Evolutionary conservation across 306 rosid species (phyloP).

Genomic region (Medicago lupulina): DNA sequence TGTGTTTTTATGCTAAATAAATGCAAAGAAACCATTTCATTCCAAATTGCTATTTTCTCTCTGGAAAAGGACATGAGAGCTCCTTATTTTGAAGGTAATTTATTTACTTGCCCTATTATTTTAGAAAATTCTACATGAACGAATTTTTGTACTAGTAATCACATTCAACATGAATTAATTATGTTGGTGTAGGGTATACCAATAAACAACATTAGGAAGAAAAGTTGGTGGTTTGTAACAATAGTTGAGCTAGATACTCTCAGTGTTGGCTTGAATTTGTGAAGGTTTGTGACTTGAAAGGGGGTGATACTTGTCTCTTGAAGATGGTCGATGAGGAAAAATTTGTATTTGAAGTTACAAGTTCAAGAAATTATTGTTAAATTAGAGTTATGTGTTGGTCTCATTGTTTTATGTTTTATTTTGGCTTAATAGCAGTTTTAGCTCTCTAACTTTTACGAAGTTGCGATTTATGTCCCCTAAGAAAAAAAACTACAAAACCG

Average conservation of each 20-base stretch:
- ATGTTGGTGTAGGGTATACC: conserved; percentile 17
- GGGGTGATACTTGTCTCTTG: neutral
- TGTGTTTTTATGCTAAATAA: neutral
- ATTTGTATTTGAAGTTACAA: neutral
- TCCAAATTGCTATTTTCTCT: neutral
- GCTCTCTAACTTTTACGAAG: too few relatives aligned
- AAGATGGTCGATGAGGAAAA: neutral
- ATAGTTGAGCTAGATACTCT: too few relatives aligned
- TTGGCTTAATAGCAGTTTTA: too few relatives aligned
- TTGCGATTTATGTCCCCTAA: too few relatives aligned
- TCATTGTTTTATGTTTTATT: too few relatives aligned
- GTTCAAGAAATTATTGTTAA: neutral
- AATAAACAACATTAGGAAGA: neutral
- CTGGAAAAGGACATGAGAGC: neutral
- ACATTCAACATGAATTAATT: neutral
- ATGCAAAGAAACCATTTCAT: neutral
- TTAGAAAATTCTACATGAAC: neutral
- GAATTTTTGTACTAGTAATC: neutral
- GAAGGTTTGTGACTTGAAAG: neutral
- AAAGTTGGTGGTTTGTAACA: too few relatives aligned
- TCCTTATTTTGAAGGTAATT: neutral
- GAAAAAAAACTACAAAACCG: too few relatives aligned
- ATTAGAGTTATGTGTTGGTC: neutral
- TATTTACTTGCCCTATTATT: too few relatives aligned
- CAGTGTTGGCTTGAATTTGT: neutral